Percentiles rank a stretch among this genome's conserved stretches.
Conservation (phyloP, 139 green algal genomes). For the Chlorella vulgaris region DNA sequence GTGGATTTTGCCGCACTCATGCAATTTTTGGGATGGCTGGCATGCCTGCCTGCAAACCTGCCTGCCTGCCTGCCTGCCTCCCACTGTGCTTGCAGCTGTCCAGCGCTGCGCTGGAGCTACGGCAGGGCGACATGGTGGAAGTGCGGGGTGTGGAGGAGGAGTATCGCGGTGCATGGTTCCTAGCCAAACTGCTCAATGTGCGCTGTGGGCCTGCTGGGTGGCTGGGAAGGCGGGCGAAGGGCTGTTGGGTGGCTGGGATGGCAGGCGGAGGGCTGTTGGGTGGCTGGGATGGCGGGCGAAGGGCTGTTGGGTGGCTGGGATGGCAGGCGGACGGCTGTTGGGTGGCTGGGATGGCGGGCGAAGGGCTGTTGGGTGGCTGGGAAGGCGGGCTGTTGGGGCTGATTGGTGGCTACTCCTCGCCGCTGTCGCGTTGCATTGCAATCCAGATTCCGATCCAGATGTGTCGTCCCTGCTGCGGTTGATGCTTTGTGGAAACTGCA, state of each 20-base stretch:
- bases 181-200: slow-evolving; percentile 5
- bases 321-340: too few species aligned
- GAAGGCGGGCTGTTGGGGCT: too few species aligned
- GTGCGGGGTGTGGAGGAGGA: slow-evolving; percentile 11
- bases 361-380: not conserved
- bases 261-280: not conserved
- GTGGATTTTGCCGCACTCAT: too few species aligned
- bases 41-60: not conserved
- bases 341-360: not conserved
- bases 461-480: too few species aligned
- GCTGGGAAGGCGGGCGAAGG: not conserved
- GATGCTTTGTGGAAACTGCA: too few species aligned
- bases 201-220: not conserved
- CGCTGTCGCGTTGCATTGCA: too few species aligned
- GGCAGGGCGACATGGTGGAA: not conserved
- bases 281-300: not conserved
- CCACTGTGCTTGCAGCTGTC: not conserved
- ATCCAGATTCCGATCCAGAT: too few species aligned
- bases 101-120: not conserved
- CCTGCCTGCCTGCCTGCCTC: not conserved
- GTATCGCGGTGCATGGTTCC: slow-evolving; percentile 8
- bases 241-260: not conserved
- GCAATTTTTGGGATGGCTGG: not conserved
- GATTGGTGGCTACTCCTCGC: not conserved
- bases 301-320: not conserved